These are phyloP conservation scores for Nepenthes gracilis DNA, from an alignment of 148 eudicot species.

Conservation along the genomic window DNA sequence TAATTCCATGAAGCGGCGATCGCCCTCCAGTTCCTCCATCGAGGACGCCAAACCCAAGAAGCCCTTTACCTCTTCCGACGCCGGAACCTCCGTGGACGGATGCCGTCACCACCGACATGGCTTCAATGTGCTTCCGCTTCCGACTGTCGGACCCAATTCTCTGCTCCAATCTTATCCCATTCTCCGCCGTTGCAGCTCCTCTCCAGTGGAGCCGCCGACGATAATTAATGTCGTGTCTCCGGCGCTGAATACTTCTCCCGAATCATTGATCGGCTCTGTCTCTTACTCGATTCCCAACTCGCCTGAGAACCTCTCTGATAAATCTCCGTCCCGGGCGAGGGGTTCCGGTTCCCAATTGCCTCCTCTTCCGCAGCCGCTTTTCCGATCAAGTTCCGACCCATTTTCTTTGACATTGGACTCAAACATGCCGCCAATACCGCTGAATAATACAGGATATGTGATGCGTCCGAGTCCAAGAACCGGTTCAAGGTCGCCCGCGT, in stretches of 20 bases:
- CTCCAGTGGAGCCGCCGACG: too few relatives aligned
- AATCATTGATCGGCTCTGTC: too few relatives aligned
- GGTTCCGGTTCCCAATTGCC: background rate
- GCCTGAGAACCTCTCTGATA: too few relatives aligned
- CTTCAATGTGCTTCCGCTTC: background rate
- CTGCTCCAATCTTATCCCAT: background rate
- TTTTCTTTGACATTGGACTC: background rate
- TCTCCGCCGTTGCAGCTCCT: background rate
- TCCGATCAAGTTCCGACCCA: background rate
- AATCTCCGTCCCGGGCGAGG: background rate
- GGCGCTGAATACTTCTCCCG: too few relatives aligned
- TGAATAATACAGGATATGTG: background rate
- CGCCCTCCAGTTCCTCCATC: background rate
- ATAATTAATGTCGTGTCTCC: too few relatives aligned
- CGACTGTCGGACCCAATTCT: background rate
- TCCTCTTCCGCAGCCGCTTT: background rate
- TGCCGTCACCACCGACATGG: background rate
- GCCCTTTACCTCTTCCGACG: background rate
- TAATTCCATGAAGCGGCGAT: background rate
- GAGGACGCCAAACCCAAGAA: background rate
- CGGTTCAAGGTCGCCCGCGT: background rate
- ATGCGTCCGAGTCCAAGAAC: background rate
- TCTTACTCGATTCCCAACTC: too few relatives aligned
- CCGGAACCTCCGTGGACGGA: background rate
- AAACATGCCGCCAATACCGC: background rate